Conservation (phyloP, 2,329 filamentous ascomycete species). For the Penicillium sp. region DNA sequence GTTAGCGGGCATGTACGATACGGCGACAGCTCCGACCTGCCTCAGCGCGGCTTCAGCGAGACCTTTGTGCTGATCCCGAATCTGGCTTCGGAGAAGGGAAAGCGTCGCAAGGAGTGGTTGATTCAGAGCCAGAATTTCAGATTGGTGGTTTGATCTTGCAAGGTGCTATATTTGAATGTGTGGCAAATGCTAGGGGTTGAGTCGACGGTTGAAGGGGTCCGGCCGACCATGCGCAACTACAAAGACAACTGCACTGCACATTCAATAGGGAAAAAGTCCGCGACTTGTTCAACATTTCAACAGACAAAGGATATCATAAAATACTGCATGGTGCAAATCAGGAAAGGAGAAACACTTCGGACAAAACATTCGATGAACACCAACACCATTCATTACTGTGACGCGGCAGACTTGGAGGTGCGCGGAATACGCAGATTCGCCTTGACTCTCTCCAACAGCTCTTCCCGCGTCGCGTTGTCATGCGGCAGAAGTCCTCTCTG, state of each 20-base stretch:
- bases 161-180: too few species aligned
- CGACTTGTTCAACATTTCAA: too few species aligned
- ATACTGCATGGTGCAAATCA: not conserved
- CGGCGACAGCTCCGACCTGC: conserved; percentile 63
- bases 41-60: conserved; percentile 75
- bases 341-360: not conserved
- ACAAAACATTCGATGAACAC: not conserved
- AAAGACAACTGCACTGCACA: too few species aligned
- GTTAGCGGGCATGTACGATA: conserved; percentile 75
- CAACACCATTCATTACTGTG: conserved; percentile 6
- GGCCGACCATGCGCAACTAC: too few species aligned
- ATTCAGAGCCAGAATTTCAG: conserved; percentile 76
- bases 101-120: conserved; percentile 63
- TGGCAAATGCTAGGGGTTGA: too few species aligned
- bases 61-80: conserved; percentile 81
- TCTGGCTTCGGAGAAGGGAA: conserved; percentile 54
- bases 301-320: too few species aligned
- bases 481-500: conserved; percentile 69
- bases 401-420: conserved; percentile 21
- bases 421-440: conserved; percentile 64
- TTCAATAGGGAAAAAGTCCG: too few species aligned
- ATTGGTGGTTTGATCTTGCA: conserved; percentile 46
- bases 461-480: conserved; percentile 62
- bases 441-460: conserved; percentile 70
- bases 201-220: too few species aligned